Conservation (phyloP, 345 rosid species). For the Eutrema yunnanense region DNA sequence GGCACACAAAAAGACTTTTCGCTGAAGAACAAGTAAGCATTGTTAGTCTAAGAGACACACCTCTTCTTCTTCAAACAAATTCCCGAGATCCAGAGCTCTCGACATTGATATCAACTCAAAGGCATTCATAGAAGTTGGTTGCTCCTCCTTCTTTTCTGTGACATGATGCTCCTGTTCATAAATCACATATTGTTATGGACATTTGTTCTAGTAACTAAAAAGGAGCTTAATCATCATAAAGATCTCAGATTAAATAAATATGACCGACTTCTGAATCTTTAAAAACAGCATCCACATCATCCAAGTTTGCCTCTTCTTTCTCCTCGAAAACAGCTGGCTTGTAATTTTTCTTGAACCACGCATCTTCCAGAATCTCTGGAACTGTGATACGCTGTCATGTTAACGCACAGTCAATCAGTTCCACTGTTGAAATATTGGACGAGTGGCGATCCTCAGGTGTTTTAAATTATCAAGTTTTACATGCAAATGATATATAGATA, state of each 20-base stretch:
- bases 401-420: conserved; percentile 16
- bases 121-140: conserved; percentile 93
- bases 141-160: conserved; percentile 81
- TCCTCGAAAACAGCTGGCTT: conserved; percentile 75
- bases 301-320: conserved; percentile 62
- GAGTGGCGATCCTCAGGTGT: background rate
- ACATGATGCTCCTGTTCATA: conserved; percentile 75
- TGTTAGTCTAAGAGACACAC: conserved; percentile 33
- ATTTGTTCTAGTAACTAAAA: background rate
- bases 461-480: background rate
- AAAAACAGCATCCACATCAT: conserved; percentile 92
- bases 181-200: background rate
- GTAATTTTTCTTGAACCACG: conserved; percentile 82
- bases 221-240: conserved; percentile 31
- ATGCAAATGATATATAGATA: background rate
- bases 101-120: conserved; percentile 93
- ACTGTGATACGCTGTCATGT: conserved; percentile 74
- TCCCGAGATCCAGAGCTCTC: conserved; percentile 84
- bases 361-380: conserved; percentile 68
- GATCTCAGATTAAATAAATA: background rate
- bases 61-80: conserved; percentile 82
- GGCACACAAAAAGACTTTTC: background rate
- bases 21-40: background rate
- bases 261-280: conserved; percentile 74
- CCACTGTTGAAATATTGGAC: background rate